Conservation (phyloP, 305 asterid genomes). For the Fraxinus sp. region DNA sequence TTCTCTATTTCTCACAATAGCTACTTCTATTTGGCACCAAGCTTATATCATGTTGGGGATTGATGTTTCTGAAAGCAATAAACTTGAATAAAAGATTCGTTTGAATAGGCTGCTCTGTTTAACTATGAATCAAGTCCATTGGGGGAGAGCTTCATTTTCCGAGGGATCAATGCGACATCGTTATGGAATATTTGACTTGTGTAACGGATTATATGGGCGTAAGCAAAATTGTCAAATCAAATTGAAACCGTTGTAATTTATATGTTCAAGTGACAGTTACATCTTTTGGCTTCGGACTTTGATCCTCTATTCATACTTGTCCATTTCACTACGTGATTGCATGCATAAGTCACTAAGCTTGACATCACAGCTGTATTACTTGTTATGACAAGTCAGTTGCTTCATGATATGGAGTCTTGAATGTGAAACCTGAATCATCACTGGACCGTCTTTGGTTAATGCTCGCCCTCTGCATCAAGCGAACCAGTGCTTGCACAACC, state of each 20-base stretch:
- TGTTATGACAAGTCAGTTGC: conserved; percentile 52
- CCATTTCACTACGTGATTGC: conserved; percentile 37
- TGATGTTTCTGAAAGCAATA: neutral
- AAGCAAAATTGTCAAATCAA: neutral
- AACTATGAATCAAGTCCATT: neutral
- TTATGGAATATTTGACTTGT: neutral
- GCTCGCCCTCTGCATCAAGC: conserved; percentile 89
- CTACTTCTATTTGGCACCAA: neutral
- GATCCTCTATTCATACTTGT: neutral
- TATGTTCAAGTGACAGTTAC: neutral
- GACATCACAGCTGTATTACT: neutral
- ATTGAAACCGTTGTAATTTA: neutral
- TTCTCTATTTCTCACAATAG: neutral
- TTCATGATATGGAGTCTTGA: conserved; percentile 75
- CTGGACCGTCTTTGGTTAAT: conserved; percentile 60
- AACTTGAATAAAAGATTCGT: neutral
- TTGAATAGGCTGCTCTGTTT: neutral
- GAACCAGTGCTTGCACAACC: conserved; percentile 93
- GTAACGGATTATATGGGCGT: neutral
- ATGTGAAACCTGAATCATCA: conserved; percentile 71
- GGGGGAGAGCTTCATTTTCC: neutral
- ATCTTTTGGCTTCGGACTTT: neutral
- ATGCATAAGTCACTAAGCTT: conserved; percentile 54
- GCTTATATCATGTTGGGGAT: neutral
- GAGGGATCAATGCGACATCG: neutral